These are phyloP conservation scores for Pythium insidiosum DNA, from an alignment of 352 stramenopile genomes.

Conservation along the genomic window DNA sequence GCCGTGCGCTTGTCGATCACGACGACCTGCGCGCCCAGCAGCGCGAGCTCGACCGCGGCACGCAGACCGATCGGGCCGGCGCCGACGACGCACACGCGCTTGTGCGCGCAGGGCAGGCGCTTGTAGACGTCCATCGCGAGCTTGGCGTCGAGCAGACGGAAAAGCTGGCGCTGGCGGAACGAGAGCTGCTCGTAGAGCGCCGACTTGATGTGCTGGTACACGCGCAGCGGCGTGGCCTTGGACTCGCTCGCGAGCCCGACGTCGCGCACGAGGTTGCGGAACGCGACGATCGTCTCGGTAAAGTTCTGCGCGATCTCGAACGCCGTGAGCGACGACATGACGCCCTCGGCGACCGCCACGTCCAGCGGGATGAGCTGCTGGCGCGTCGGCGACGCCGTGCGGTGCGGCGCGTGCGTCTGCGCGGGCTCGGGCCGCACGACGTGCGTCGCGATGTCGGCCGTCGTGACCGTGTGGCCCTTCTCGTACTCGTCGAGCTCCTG, in stretches of 20 bases:
- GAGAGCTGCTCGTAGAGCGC: constrained; percentile 44
- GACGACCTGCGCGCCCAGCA: constrained; percentile 64
- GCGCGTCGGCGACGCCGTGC: constrained; percentile 6
- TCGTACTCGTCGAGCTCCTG: constrained; percentile 31
- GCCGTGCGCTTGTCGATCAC: constrained; percentile 77
- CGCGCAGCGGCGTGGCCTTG: constrained; percentile 40
- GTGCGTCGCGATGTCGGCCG: constrained; percentile 9
- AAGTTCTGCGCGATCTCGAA: constrained; percentile 65
- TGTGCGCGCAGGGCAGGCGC: constrained; percentile 45
- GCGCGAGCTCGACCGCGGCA: constrained; percentile 58
- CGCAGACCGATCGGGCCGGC: constrained; percentile 69
- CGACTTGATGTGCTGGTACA: constrained; percentile 65
- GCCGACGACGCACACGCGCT: constrained; percentile 69
- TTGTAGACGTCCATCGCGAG: constrained; percentile 43
- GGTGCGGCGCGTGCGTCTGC: constrained; percentile 1
- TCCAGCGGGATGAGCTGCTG: constrained; percentile 33
- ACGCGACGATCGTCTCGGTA: constrained; percentile 39
- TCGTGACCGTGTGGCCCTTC: constrained; percentile 16
- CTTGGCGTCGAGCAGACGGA: constrained; percentile 59
- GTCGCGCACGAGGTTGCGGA: constrained; percentile 44
- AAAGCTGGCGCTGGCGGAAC: constrained; percentile 73
- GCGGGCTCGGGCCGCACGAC: not conserved
- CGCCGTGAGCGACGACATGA: constrained; percentile 33
- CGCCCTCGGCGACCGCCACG: constrained; percentile 25
- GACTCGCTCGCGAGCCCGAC: constrained; percentile 37